phyloP scores from a whole-genome alignment of 495 filamentous ascomycete genomes.

The Podospora appendiculata region DNA sequence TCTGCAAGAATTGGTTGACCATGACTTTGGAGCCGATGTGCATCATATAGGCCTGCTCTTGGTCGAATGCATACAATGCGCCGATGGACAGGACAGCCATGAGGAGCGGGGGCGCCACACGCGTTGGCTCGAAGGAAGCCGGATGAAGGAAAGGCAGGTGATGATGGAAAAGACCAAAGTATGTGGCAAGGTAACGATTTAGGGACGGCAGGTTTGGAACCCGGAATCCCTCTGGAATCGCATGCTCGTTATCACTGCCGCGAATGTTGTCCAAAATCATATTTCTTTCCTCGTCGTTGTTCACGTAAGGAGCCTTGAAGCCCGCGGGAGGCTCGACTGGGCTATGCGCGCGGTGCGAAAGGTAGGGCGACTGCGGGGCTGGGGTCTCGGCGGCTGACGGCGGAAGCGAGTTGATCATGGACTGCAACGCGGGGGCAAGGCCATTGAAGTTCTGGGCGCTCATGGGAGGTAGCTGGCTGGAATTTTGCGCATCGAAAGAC shows the following conservation, averaged over 20 bases:
- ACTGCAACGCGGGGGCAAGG: constrained; percentile 53
- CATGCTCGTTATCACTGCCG: constrained; percentile 65
- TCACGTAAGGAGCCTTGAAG: constrained; percentile 59
- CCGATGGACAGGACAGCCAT: constrained; percentile 93
- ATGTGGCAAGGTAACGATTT: constrained; percentile 87
- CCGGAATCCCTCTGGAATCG: constrained; percentile 84
- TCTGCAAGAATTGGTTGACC: constrained; percentile 92
- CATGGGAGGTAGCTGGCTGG: constrained; percentile 55
- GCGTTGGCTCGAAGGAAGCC: constrained; percentile 76
- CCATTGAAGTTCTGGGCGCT: constrained; percentile 59
- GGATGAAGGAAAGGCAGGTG: constrained; percentile 95
- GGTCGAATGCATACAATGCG: constrained; percentile 92
- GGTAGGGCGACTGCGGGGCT: constrained; percentile 64
- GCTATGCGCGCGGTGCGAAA: constrained; percentile 53
- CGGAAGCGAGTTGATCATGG: constrained; percentile 61
- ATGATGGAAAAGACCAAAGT: constrained; percentile 96
- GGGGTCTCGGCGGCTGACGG: constrained; percentile 67
- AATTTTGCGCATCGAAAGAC: constrained; percentile 60
- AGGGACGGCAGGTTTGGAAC: constrained; percentile 68
- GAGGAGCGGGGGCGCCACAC: constrained; percentile 70
- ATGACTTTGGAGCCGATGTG: constrained; percentile 96
- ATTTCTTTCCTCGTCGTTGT: constrained; percentile 71
- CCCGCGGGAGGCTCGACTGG: constrained; percentile 55
- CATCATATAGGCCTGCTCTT: constrained; percentile 90
- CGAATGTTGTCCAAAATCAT: constrained; percentile 80